A percentile compares a stretch with the other conserved stretches of the same genome.
phyloP scores from a whole-genome alignment of 768 basidiomycete genomes.

The Boletus bicolor region DNA sequence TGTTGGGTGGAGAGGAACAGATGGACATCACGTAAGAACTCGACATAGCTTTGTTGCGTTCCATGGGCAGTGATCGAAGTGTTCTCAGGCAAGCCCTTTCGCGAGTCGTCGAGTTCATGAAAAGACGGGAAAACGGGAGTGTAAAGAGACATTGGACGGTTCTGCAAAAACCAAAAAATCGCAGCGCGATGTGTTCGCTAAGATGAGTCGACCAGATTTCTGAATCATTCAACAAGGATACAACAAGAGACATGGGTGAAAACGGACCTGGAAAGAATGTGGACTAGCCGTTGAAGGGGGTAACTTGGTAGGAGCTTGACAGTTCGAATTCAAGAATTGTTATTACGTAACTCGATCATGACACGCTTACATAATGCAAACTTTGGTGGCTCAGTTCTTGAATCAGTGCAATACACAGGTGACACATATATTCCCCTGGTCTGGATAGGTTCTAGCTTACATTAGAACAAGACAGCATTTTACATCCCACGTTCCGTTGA shows the following conservation, averaged over 20 bases:
- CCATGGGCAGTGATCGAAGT: neutral
- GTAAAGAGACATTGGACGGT: conserved; percentile 31
- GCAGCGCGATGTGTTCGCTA: neutral
- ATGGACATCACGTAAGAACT: conserved; percentile 31
- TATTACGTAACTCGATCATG: conserved; percentile 12
- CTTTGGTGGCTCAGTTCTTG: neutral
- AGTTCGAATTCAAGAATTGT: neutral
- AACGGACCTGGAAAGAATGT: conserved; percentile 3
- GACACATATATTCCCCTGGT: neutral
- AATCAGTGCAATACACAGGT: neutral
- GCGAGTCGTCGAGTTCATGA: conserved; percentile 5
- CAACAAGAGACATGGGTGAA: neutral
- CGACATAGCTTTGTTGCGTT: conserved; percentile 21
- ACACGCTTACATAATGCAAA: conserved; percentile 9
- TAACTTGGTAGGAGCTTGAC: neutral
- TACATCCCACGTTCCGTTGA: conserved; percentile 8
- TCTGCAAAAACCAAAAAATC: neutral
- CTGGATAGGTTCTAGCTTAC: neutral
- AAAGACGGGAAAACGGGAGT: conserved; percentile 33
- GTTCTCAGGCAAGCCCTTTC: conserved; percentile 6
- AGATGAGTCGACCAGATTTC: neutral
- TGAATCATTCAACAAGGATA: neutral
- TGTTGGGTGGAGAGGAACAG: conserved; percentile 31
- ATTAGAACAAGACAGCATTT: neutral
- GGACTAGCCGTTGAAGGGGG: neutral